A percentile compares a stretch with the other conserved stretches of the same genome.
These are phyloP conservation scores for Globisporangium sylvaticum DNA, from an alignment of 352 stramenopile species.

Conservation along the genomic window DNA sequence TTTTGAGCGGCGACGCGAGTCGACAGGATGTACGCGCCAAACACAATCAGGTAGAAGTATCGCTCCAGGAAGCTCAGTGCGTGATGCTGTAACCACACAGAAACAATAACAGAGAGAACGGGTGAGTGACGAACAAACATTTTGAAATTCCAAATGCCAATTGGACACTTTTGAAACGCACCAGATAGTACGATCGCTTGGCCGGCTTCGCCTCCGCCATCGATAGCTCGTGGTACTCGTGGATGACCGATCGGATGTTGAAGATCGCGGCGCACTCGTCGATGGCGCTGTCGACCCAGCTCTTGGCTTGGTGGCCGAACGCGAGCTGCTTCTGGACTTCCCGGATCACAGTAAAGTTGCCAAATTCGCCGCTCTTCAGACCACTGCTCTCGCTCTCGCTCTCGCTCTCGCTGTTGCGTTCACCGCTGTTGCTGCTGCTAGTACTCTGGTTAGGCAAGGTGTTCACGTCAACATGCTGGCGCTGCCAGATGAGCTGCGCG, in stretches of 20 bases:
- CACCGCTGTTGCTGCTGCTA: background rate
- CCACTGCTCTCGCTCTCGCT: background rate
- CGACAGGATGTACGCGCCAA: constrained; percentile 74
- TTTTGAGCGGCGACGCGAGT: constrained; percentile 16
- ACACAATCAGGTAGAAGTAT: constrained; percentile 89
- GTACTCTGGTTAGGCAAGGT: background rate
- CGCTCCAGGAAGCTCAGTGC: constrained; percentile 83
- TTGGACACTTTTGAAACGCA: constrained; percentile 12
- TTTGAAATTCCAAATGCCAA: no score
- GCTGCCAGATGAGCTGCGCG: constrained; percentile 60
- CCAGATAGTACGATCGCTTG: constrained; percentile 78
- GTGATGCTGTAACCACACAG: constrained; percentile 41
- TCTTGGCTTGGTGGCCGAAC: constrained; percentile 54
- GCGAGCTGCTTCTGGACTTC: constrained; percentile 55
- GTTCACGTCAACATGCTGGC: constrained; percentile 18
- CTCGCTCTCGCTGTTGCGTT: background rate
- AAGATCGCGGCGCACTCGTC: constrained; percentile 65
- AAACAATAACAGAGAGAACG: background rate
- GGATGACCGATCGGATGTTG: constrained; percentile 79
- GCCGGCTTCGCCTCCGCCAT: constrained; percentile 69
- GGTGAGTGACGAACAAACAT: background rate
- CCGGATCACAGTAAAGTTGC: constrained; percentile 68
- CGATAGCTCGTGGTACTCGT: constrained; percentile 74
- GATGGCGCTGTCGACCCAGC: constrained; percentile 72
- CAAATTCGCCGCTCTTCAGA: constrained; percentile 46